Evolutionary conservation across 441 rosid genomes (phyloP).

Genomic region (Rhodomyrtus psidioides): DNA sequence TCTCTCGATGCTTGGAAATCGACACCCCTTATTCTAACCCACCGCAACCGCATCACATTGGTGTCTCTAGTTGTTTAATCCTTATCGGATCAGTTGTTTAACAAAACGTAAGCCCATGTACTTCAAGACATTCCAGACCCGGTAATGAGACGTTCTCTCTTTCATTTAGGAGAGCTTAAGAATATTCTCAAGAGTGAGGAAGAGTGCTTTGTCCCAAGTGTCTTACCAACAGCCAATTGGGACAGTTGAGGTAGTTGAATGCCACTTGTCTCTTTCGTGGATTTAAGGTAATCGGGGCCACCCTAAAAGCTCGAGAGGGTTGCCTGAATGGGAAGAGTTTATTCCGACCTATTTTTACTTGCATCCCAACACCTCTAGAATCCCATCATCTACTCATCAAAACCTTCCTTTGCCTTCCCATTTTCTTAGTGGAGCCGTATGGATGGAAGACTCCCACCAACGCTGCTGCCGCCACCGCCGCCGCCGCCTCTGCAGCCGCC

Average conservation of each 20-base stretch:
- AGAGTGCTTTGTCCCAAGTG: background rate
- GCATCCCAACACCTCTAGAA: background rate
- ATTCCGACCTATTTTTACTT: background rate
- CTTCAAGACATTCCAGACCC: background rate
- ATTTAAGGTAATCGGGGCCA: background rate
- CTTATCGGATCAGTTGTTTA: conserved; percentile 1
- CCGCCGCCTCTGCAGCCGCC: background rate
- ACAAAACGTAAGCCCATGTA: background rate
- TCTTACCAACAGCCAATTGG: background rate
- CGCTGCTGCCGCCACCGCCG: background rate
- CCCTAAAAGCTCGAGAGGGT: background rate
- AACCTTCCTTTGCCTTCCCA: background rate
- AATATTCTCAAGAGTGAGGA: background rate
- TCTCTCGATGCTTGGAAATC: background rate
- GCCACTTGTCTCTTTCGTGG: background rate
- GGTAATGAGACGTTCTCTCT: too few species aligned
- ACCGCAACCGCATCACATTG: background rate
- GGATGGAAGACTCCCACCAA: background rate
- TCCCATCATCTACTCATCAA: background rate
- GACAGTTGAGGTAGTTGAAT: background rate
- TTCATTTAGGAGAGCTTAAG: background rate
- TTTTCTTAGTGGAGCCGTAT: background rate
- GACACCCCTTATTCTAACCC: background rate
- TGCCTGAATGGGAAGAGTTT: background rate
- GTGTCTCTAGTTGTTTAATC: background rate